Evolutionary conservation across 2,329 filamentous ascomycete genomes (phyloP).

Genomic region (Monosporascus sp.): DNA sequence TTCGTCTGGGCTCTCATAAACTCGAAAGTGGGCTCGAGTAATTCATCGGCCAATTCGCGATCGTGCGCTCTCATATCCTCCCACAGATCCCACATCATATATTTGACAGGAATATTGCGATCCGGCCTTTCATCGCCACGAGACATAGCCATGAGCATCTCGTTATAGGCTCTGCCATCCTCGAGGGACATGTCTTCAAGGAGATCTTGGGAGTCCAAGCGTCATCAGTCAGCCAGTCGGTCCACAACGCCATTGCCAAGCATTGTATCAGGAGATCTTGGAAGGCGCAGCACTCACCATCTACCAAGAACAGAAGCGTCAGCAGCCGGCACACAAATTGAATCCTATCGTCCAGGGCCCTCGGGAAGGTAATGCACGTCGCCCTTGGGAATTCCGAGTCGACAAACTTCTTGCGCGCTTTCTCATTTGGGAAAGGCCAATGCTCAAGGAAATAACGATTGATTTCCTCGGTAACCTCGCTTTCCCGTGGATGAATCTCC

Average conservation of each 20-base stretch:
- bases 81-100: conserved; percentile 32
- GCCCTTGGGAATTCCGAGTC: conserved; percentile 27
- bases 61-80: conserved; percentile 30
- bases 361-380: conserved; percentile 35
- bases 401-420: conserved; percentile 27
- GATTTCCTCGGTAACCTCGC: conserved; percentile 26
- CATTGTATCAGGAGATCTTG: neutral
- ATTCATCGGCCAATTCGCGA: conserved; percentile 23
- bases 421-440: conserved; percentile 31
- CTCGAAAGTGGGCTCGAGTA: conserved; percentile 29
- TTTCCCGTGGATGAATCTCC: conserved; percentile 19
- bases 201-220: conserved; percentile 22
- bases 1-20: conserved; percentile 36
- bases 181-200: conserved; percentile 37
- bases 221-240: conserved; percentile 1
- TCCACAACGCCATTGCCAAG: neutral
- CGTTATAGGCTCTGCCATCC: conserved; percentile 32
- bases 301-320: conserved; percentile 36
- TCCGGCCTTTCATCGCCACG: conserved; percentile 27
- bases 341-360: conserved; percentile 33
- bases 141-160: conserved; percentile 30
- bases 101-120: conserved; percentile 25
- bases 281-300: conserved; percentile 26
- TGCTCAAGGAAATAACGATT: conserved; percentile 31
- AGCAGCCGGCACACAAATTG: conserved; percentile 32